Percentiles rank a stretch among this genome's conserved stretches.
These are phyloP conservation scores for Naganishia sp. DNA, from an alignment of 1,284 basidiomycete species.

Conservation along the genomic window DNA sequence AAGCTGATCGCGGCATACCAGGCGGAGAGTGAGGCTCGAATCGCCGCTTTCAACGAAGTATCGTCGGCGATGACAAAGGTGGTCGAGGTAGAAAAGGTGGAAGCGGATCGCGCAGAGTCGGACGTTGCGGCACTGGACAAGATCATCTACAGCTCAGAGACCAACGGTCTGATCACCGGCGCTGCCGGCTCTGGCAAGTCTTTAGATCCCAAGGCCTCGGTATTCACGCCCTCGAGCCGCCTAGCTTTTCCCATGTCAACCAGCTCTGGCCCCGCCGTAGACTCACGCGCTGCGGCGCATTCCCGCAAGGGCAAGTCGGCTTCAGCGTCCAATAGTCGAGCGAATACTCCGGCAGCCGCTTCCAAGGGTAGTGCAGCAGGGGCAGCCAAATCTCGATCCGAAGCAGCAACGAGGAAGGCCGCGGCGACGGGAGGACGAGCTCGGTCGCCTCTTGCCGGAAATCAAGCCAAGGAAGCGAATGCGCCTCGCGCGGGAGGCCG, in stretches of 20 bases:
- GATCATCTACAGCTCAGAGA: neutral
- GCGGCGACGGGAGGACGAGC: neutral
- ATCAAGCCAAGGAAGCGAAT: neutral
- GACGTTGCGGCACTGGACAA: constrained; percentile 15
- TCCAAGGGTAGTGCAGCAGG: neutral
- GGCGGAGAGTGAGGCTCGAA: constrained; percentile 11
- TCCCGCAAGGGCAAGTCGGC: constrained; percentile 7
- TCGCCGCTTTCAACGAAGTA: constrained; percentile 9
- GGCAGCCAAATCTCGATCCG: neutral
- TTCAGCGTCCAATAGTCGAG: neutral
- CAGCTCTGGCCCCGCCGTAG: neutral
- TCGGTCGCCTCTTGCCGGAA: neutral
- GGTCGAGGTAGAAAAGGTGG: constrained; percentile 10
- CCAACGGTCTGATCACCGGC: neutral
- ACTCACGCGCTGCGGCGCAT: neutral
- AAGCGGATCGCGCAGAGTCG: constrained; percentile 10
- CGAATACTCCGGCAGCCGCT: neutral
- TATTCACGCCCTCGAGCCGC: constrained; percentile 8
- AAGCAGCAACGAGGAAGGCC: neutral
- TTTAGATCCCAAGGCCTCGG: constrained; percentile 22
- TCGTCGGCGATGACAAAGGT: constrained; percentile 2
- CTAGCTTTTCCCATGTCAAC: neutral
- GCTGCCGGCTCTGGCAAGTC: constrained; percentile 2
- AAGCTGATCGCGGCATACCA: constrained; percentile 19
- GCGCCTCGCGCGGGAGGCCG: constrained; percentile 1